Evolutionary conservation across 2,329 filamentous ascomycete species (phyloP), one percentile per base, ranked within the genome.

Genomic region (Tympanopsis confertula): DNA sequence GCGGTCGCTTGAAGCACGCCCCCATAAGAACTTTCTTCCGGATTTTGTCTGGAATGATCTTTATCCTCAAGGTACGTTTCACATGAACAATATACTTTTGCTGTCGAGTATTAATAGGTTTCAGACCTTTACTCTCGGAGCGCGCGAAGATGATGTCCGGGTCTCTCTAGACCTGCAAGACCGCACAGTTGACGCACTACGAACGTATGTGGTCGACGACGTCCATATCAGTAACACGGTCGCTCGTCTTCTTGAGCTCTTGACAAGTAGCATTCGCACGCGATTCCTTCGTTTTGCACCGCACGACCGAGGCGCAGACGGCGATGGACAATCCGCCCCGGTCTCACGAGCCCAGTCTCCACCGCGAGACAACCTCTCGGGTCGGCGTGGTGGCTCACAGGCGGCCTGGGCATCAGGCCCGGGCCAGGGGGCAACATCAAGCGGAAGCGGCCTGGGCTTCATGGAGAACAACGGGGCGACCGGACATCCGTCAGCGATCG

Each of bases 11-110:
- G 13, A 71, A 73, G 42, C 73, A 79, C 48, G 71, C 72, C 2
- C 74, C 75, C 3, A 74, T 79, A 5, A 64, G 75, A 24, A 78
- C 75, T 0, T 78, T 74, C 49, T 78, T 79, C 56, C 68, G 75
- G 40, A 76, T 79, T 42, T 63, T 79, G 35, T 74, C 70, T 12
- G 74, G 74, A 5, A 72, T 76, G 50, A 78, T 79, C 47, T 78
- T 80, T 44, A 65, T 78, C 17, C 61, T 80, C 29, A 81, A 81
- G 55, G 66, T 68, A 56, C 37, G 52, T 40, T 36, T 4, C 14
- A 32, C 24, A 2, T 13, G 36, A 10, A n/a, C 20, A 20, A 20
- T 3, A 22, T 19, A 19, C 37, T 20, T 22, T 29, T 14, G 10
- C 29, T 35, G 15, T 30, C 14, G 5, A 24, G 17, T 18, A 29